phyloP scores from a whole-genome alignment of 2,329 filamentous ascomycete genomes.

The Aspergillus tamarii region DNA sequence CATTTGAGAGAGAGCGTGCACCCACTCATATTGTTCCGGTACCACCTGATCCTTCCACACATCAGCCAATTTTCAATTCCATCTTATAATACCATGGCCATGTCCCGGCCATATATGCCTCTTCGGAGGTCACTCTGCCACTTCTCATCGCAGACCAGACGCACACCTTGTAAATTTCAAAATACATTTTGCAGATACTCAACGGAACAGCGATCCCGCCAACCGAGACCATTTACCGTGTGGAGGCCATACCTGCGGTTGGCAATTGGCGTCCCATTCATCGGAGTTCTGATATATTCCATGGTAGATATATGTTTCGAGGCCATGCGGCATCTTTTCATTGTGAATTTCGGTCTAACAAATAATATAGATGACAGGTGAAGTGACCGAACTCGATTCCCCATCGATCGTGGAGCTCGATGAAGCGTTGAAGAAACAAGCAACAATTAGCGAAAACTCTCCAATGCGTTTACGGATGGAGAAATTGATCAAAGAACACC shows the following conservation, averaged over 20 bases:
- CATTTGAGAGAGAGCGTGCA: constrained; percentile 9
- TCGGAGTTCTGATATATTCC: constrained; percentile 53
- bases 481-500: constrained; percentile 89
- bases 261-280: constrained; percentile 53
- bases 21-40: constrained; percentile 5
- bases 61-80: constrained; percentile 22
- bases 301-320: constrained; percentile 44
- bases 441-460: constrained; percentile 72
- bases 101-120: constrained; percentile 35
- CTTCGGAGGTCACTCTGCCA: constrained; percentile 38
- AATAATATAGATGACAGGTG: constrained; percentile 36
- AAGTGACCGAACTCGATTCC: constrained; percentile 42
- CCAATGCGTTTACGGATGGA: constrained; percentile 99
- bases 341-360: constrained; percentile 11
- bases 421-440: constrained; percentile 76
- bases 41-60: constrained; percentile 20
- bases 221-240: constrained; percentile 39
- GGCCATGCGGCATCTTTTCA: background rate
- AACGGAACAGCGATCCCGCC: constrained; percentile 25
- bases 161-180: constrained; percentile 23
- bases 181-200: constrained; percentile 31
- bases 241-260: constrained; percentile 53
- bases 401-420: constrained; percentile 84
- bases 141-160: constrained; percentile 27
- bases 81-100: constrained; percentile 33